Evolutionary conservation across 1,284 basidiomycete species (phyloP).

Genomic region (Malassezia sympodialis): DNA sequence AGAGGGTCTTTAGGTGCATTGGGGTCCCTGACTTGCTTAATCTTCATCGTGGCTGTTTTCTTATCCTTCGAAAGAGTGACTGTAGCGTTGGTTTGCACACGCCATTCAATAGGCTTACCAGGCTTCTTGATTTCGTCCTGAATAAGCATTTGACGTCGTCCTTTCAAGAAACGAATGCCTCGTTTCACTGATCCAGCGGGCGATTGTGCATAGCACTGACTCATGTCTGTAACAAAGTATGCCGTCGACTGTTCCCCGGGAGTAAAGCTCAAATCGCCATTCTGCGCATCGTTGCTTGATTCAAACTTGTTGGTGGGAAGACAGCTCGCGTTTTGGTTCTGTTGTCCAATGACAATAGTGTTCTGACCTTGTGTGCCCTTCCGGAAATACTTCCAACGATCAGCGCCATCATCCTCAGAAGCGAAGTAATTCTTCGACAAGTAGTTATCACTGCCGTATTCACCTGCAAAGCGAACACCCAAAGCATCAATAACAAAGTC

Average conservation of each 20-base stretch:
- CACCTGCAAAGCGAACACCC: conserved; percentile 89
- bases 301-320: conserved; percentile 57
- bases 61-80: conserved; percentile 41
- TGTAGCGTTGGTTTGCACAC: conserved; percentile 86
- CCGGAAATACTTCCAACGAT: conserved; percentile 58
- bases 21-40: conserved; percentile 54
- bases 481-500: conserved; percentile 92
- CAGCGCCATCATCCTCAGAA: conserved; percentile 26
- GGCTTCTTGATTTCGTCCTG: conserved; percentile 49
- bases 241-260: conserved; percentile 65
- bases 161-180: conserved; percentile 77
- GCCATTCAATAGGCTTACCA: conserved; percentile 61
- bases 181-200: conserved; percentile 60
- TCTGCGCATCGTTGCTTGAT: conserved; percentile 61
- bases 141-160: conserved; percentile 72
- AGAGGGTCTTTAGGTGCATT: conserved; percentile 49
- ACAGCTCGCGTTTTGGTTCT: conserved; percentile 71
- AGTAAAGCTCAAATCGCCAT: conserved; percentile 58
- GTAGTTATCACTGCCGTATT: conserved; percentile 83
- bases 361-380: conserved; percentile 97
- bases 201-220: conserved; percentile 62
- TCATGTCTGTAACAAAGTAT: conserved; percentile 70
- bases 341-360: conserved; percentile 66
- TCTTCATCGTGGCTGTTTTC: conserved; percentile 58
- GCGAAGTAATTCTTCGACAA: conserved; percentile 49